Evolutionary conservation across 192 early-diverging fungal genomes (phyloP).

Genomic region (Umbelopsis ramanniana): DNA sequence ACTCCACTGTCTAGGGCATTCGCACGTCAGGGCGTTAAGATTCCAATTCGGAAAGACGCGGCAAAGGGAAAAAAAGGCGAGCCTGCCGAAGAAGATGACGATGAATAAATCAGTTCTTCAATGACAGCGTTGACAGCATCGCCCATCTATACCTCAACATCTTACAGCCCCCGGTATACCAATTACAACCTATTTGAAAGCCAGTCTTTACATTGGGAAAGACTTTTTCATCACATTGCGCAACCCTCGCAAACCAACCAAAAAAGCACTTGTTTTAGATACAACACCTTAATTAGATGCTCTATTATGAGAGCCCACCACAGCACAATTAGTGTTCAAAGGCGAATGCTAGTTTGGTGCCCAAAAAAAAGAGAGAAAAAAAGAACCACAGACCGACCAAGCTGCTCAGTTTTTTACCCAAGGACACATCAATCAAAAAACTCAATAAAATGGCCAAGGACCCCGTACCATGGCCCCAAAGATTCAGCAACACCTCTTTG

Average conservation of each 20-base stretch:
- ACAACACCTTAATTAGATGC: slow-evolving; percentile 1
- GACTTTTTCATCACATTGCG: background rate
- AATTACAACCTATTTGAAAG: background rate
- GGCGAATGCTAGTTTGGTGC: too few relatives aligned
- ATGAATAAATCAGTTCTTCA: background rate
- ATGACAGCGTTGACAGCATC: too few relatives aligned
- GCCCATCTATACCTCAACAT: too few relatives aligned
- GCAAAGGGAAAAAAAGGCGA: slow-evolving; percentile 4
- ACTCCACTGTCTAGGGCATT: slow-evolving; percentile 22
- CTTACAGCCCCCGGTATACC: too few relatives aligned
- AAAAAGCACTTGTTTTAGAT: slow-evolving; percentile 16
- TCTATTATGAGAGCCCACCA: background rate
- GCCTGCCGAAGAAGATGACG: slow-evolving; percentile 1
- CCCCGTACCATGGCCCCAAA: too few relatives aligned
- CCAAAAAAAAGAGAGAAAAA: too few relatives aligned
- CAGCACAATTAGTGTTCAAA: too few relatives aligned
- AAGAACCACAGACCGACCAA: background rate
- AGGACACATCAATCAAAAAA: too few relatives aligned
- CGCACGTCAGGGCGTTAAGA: slow-evolving; percentile 25
- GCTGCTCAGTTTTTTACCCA: background rate
- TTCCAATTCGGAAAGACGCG: slow-evolving; percentile 24
- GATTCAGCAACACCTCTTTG: too few relatives aligned
- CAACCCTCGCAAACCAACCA: background rate
- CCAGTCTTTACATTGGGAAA: background rate
- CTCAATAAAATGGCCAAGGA: too few relatives aligned